Conservation (phyloP, 2,329 filamentous ascomycete species). For the Diaporthe vaccinii region DNA sequence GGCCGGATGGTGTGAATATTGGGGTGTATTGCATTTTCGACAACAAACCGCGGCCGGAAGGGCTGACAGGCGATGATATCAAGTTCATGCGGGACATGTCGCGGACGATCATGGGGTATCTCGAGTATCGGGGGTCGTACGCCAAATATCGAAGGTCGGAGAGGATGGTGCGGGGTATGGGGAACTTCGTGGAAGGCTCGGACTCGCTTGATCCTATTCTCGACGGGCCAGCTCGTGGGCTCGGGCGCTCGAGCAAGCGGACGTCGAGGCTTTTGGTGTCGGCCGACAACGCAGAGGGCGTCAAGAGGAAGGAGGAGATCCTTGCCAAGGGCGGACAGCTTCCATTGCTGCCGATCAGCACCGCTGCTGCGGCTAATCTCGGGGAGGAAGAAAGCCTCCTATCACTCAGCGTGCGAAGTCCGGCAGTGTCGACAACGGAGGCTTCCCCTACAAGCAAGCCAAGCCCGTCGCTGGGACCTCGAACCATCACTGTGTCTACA, state of each 20-base stretch:
- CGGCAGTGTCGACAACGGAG: constrained; percentile 3
- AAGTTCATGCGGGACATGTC: constrained; percentile 47
- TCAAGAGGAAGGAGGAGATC: background rate
- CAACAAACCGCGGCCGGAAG: constrained; percentile 44
- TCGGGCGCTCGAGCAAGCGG: constrained; percentile 25
- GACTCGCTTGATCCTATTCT: constrained; percentile 25
- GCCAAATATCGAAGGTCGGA: constrained; percentile 49
- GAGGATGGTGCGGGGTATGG: constrained; percentile 54
- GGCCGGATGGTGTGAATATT: constrained; percentile 55
- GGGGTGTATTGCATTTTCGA: constrained; percentile 56
- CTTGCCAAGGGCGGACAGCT: background rate
- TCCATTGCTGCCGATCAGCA: background rate
- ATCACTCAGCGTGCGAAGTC: constrained; percentile 5
- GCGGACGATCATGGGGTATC: constrained; percentile 52
- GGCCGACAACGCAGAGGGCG: background rate
- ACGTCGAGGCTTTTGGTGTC: background rate
- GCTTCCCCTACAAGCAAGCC: background rate
- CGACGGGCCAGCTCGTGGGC: background rate
- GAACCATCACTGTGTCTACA: background rate
- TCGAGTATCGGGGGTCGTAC: constrained; percentile 50
- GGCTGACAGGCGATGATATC: constrained; percentile 47
- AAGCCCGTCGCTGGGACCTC: constrained; percentile 10
- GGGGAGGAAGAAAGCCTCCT: constrained; percentile 2
- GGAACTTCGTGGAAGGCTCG: constrained; percentile 52
- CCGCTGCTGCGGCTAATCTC: background rate